Evolutionary conservation across 1,284 basidiomycete species (phyloP).

Genomic region (Trametes sp.): DNA sequence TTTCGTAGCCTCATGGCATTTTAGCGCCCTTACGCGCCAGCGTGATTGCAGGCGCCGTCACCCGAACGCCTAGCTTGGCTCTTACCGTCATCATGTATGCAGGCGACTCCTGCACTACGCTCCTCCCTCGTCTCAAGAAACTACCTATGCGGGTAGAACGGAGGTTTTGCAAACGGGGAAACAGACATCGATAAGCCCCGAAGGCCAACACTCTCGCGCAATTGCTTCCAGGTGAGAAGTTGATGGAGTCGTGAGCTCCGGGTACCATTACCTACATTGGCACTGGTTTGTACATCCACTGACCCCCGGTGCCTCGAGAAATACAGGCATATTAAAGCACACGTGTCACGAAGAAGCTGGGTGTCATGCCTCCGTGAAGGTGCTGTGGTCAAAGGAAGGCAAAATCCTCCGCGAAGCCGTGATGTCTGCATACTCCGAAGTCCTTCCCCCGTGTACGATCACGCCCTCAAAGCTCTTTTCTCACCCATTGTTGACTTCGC

Average conservation of each 20-base stretch:
- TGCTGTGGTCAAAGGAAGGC: slow-evolving; percentile 6
- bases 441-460: neutral
- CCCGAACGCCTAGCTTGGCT: neutral
- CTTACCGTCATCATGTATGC: neutral
- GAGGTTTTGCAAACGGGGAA: no score
- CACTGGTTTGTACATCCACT: neutral
- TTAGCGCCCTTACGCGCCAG: neutral
- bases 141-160: no score
- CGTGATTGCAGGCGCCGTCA: neutral
- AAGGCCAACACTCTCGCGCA: no score
- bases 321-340: neutral
- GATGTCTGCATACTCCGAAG: neutral
- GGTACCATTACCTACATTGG: neutral
- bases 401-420: neutral
- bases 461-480: neutral
- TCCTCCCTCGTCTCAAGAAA: no score
- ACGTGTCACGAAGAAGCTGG: neutral
- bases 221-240: neutral
- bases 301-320: neutral
- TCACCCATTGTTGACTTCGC: neutral
- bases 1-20: slow-evolving; percentile 6
- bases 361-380: neutral
- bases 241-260: neutral
- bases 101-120: no score
- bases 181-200: neutral